Evolutionary conservation across 805 yeast genomes (phyloP), one percentile per base, ranked within the genome.

Genomic region (Candida khao-thaluensis): DNA sequence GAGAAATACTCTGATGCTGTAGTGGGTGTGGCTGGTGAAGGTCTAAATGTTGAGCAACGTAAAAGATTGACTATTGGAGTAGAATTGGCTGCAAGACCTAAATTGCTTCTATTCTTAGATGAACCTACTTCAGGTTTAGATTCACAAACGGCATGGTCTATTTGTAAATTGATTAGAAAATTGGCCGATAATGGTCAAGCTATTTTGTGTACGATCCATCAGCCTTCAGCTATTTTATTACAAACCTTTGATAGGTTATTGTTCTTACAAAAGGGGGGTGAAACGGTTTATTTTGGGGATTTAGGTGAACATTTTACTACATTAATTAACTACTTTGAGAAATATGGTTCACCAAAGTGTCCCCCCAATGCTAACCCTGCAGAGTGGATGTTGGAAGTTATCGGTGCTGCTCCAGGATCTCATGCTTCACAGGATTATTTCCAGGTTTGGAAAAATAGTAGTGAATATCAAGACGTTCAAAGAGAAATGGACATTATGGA

Each of bases 321-420:
- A 2, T 67, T 85, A 57, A 74, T 81, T 35, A 57, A 69, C 42
- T 84, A 84, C 59, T 84, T 84, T 54, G 90, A 84, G 62, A 71
- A 71, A 48, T 63, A 81, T 53, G 85, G 95, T 21, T 89, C 90
- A 27, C 60, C 54, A 27, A 52, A 53, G 30, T 64, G 70, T 55
- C 68, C 67, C 6, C 38, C 45, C 17, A 60, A 61, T 49, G 64
- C 69, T 6, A 63, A 63, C 44, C 69, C 69, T 3, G 69, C 68
- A 14, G 95, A 87, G 65, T 88, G 95, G 93, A 88, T 88, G 95
- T 69, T 88, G 62, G 84, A 84, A 48, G 85, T 81, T 47, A 82
- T 82, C 51, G 89, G 90, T 53, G 88, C 89, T 38, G 88, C 88
- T 26, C 89, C 89, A 7, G 88, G 88, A 38, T 76, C 86, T 27